Conservation (phyloP, 306 rosid species). For the Casuarina cunninghamiana region DNA sequence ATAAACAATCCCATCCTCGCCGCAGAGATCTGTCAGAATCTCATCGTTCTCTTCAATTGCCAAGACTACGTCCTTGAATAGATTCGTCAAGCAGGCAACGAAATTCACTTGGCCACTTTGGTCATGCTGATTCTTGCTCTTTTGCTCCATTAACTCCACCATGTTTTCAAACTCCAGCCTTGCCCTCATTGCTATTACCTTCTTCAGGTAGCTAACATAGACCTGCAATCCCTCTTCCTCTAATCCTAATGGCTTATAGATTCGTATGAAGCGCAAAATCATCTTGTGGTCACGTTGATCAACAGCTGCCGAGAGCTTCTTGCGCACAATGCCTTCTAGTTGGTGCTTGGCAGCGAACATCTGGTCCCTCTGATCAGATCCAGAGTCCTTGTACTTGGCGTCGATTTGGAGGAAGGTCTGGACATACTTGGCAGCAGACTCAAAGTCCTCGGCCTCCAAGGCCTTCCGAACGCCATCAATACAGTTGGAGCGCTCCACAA, state of each 20-base stretch:
- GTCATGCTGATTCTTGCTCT: conserved; percentile 17
- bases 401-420: conserved; percentile 72
- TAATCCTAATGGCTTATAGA: conserved; percentile 70
- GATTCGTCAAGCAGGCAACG: conserved; percentile 77
- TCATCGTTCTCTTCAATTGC: conserved; percentile 83
- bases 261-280: conserved; percentile 62
- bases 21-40: conserved; percentile 80
- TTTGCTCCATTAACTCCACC: conserved; percentile 73
- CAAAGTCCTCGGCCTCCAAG: conserved; percentile 66
- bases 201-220: conserved; percentile 83
- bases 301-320: conserved; percentile 70
- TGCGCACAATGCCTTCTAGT: conserved; percentile 72
- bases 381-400: conserved; percentile 62
- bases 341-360: conserved; percentile 59
- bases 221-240: conserved; percentile 92
- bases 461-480: conserved; percentile 72
- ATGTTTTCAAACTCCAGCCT: conserved; percentile 72
- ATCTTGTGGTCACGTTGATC: conserved; percentile 73
- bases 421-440: conserved; percentile 61
- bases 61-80: conserved; percentile 84
- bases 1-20: conserved; percentile 93
- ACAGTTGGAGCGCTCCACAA: conserved; percentile 72
- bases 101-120: conserved; percentile 50
- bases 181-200: conserved; percentile 90
- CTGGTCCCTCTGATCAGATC: conserved; percentile 76